Percentiles rank a stretch among this genome's conserved stretches.
Evolutionary conservation across 2,329 filamentous ascomycete genomes (phyloP).

Genomic region (Neocatenulostroma microsporum): DNA sequence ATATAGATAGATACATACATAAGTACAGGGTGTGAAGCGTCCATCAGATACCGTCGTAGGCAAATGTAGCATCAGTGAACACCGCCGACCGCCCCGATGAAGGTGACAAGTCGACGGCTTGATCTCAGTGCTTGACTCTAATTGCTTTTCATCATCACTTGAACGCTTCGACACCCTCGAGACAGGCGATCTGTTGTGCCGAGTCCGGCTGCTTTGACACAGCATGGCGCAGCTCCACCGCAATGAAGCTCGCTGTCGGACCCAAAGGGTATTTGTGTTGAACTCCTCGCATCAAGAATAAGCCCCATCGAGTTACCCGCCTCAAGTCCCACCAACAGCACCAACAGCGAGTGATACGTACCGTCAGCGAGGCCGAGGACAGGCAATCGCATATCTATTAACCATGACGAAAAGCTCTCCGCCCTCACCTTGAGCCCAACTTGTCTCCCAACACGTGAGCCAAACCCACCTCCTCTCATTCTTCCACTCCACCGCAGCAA

Average conservation of each 20-base stretch:
- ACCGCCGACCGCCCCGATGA: conserved; percentile 20
- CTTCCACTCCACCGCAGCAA: conserved; percentile 26
- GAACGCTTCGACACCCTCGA: conserved; percentile 48
- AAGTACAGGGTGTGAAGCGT: too few species aligned
- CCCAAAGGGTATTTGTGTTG: conserved; percentile 34
- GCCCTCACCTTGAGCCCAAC: conserved; percentile 40
- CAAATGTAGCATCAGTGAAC: conserved; percentile 25
- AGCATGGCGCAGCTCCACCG: conserved; percentile 41
- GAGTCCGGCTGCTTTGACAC: conserved; percentile 63
- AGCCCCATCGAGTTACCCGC: conserved; percentile 99
- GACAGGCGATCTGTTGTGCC: too few species aligned
- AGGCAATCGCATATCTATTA: conserved; percentile 98
- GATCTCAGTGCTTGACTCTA: conserved; percentile 97
- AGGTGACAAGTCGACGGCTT: conserved; percentile 33
- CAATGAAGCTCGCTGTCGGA: conserved; percentile 32
- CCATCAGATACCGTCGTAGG: conserved; percentile 43
- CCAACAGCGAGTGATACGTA: conserved; percentile 16
- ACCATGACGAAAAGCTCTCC: conserved; percentile 78
- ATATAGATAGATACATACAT: too few species aligned
- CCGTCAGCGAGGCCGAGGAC: conserved; percentile 11
- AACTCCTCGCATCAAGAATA: conserved; percentile 99
- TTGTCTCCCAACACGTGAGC: conserved; percentile 30
- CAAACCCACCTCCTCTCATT: conserved; percentile 30
- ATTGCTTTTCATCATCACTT: conserved; percentile 82
- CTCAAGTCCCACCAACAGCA: conserved; percentile 20